Percentiles rank a stretch among this genome's conserved stretches.
These are phyloP conservation scores for Murraya paniculata DNA, from an alignment of 345 rosid species.

Conservation along the genomic window DNA sequence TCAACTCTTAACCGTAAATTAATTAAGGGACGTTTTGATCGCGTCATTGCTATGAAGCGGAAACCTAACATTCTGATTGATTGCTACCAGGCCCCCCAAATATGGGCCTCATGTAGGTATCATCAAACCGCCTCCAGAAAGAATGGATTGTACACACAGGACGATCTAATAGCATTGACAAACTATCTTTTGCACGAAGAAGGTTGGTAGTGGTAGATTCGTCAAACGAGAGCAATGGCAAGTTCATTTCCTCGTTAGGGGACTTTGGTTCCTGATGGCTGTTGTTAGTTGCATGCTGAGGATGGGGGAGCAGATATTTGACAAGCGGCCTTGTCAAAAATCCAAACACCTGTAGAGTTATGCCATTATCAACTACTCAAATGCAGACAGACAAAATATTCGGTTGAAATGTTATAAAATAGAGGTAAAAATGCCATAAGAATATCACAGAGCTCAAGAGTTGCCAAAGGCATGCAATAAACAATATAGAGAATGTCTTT, in stretches of 20 bases:
- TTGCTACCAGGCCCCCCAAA: conserved; percentile 64
- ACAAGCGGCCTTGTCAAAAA: conserved; percentile 83
- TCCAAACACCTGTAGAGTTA: conserved; percentile 64
- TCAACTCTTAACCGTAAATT: not conserved
- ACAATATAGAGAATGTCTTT: not conserved
- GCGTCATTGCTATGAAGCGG: not conserved
- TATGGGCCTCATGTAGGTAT: conserved; percentile 80
- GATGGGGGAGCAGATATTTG: conserved; percentile 52
- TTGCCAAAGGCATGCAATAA: not conserved
- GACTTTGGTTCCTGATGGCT: conserved; percentile 31
- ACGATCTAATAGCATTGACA: conserved; percentile 68
- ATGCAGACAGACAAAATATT: not conserved
- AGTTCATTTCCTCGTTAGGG: conserved; percentile 46
- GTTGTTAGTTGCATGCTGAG: conserved; percentile 23
- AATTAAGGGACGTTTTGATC: not conserved
- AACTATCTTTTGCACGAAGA: conserved; percentile 65
- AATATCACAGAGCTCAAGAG: not conserved
- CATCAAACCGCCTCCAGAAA: conserved; percentile 86
- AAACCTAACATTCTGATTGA: conserved; percentile 42
- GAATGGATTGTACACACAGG: conserved; percentile 78
- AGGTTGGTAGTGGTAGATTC: conserved; percentile 68
- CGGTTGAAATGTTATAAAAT: not conserved
- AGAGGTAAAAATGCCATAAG: not conserved
- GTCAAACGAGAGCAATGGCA: conserved; percentile 68
- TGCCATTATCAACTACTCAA: not conserved